phyloP scores from a whole-genome alignment of 768 basidiomycete genomes.

The Pholiota microspora region DNA sequence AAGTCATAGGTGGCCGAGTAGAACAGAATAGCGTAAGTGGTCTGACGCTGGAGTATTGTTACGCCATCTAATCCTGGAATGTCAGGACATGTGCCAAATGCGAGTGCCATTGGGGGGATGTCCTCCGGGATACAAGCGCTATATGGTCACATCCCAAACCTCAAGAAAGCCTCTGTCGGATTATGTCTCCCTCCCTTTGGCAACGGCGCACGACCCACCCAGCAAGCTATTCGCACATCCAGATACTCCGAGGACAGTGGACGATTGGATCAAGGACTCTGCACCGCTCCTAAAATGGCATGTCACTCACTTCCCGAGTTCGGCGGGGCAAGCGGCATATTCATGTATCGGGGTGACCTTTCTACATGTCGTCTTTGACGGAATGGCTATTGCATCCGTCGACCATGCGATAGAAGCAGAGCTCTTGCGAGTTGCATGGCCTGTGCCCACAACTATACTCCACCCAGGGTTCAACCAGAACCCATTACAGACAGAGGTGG shows the following conservation, averaged over 20 bases:
- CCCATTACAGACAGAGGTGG: not conserved
- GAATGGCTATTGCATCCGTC: not conserved
- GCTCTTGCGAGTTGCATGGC: not conserved
- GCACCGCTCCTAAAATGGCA: not conserved
- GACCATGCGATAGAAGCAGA: not conserved
- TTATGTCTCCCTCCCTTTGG: not conserved
- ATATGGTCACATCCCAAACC: not conserved
- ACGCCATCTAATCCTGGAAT: not conserved
- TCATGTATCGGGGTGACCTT: slow-evolving; percentile 1
- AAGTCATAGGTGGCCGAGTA: not conserved
- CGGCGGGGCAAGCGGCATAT: not conserved
- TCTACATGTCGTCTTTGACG: slow-evolving; percentile 1
- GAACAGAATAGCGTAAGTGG: not conserved
- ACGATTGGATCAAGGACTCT: not conserved
- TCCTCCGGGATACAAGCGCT: not conserved
- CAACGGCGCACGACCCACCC: not conserved
- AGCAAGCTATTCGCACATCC: not conserved
- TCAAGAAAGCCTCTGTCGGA: not conserved
- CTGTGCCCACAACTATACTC: not conserved
- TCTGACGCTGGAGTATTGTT: too few relatives aligned
- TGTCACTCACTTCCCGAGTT: not conserved
- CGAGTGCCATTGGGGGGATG: not conserved
- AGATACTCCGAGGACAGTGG: not conserved
- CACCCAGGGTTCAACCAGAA: not conserved
- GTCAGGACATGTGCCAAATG: not conserved